Evolutionary conservation across 345 rosid species (phyloP), one percentile per base, ranked within the genome.

Genomic region (Eucalyptus melliodora): DNA sequence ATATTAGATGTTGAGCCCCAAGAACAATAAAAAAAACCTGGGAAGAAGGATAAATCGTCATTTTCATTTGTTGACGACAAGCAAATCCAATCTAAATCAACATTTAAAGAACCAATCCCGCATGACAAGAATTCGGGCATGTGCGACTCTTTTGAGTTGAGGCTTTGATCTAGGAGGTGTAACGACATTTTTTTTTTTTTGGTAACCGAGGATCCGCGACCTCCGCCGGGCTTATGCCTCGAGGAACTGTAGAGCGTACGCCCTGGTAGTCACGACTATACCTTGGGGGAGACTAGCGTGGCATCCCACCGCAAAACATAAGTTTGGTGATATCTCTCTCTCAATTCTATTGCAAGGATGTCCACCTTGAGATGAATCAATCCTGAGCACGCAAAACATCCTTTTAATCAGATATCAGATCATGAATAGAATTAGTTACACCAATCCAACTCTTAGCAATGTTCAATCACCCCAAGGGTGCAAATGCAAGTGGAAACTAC

Each of bases 211-310:
- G 53, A 50, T 50, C 19, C 0, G 3, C 2, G 2, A 50, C 53
- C 19, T 50, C 3, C 8, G 1, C 1, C 1, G 0, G 8, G 53
- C 19, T 50, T 50, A 50, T 0, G 3, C 53, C 53, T 0, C 0
- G 3, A 3, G 53, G 3, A 50, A 16, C 19, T 0, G 0, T 16
- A 16, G 7, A 50, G 7, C 3, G 0, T 50, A 50, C 7, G 0
- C 7, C 3, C 1, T 0, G 1, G 2, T 50, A 50, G 53, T 50
- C 53, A 50, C 1, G 8, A 50, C 19, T 50, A 50, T 50, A 50
- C 1, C 19, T 50, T 0, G 0, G 8, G 19, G 19, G 3, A 16
- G 0, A 50, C 8, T 50, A 50, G 53, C 3, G 2, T 1, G 3
- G 0, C 53, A 50, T 50, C 53, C 8, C 19, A 50, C 53, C 44